Percentiles rank a stretch among this genome's conserved stretches.
These are phyloP conservation scores for Leccinellum rugosiceps DNA, from an alignment of 768 basidiomycete species.

Conservation along the genomic window DNA sequence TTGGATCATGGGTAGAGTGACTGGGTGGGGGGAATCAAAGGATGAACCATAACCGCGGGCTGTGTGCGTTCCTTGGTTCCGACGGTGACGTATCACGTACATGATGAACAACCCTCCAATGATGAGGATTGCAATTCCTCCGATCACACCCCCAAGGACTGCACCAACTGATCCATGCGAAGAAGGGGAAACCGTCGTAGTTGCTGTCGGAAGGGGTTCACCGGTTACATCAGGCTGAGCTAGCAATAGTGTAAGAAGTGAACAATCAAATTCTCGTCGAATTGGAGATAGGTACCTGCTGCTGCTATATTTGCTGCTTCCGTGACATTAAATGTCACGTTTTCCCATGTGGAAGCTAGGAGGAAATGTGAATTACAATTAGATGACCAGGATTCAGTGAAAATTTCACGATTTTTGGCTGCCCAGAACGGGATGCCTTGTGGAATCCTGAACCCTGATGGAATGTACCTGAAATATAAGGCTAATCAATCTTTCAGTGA, in stretches of 20 bases:
- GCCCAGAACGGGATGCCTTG: constrained; percentile 25
- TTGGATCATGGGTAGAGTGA: not conserved
- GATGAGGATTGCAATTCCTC: constrained; percentile 11
- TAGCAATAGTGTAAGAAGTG: constrained; percentile 1
- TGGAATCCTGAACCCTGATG: constrained; percentile 8
- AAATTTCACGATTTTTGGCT: constrained; percentile 19
- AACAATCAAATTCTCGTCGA: not conserved
- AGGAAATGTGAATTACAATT: not conserved
- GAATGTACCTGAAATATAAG: constrained; percentile 21
- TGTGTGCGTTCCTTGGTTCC: not conserved
- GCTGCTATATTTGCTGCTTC: constrained; percentile 6
- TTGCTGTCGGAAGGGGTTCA: constrained; percentile 6
- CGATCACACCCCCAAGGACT: constrained; percentile 25
- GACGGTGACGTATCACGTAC: constrained; percentile 10
- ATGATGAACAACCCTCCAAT: constrained; percentile 12
- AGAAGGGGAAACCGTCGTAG: constrained; percentile 4
- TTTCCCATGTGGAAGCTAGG: constrained; percentile 18
- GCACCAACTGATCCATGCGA: constrained; percentile 10
- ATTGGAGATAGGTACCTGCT: constrained; percentile 8
- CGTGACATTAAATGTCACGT: constrained; percentile 11
- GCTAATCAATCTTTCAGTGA: not conserved
- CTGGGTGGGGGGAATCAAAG: not conserved
- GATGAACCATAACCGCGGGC: not conserved
- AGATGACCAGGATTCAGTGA: not conserved
- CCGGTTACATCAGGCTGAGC: constrained; percentile 17